These are phyloP conservation scores for Stephania yunnanensis DNA, from an alignment of 164 flowering plant species.

Conservation along the genomic window DNA sequence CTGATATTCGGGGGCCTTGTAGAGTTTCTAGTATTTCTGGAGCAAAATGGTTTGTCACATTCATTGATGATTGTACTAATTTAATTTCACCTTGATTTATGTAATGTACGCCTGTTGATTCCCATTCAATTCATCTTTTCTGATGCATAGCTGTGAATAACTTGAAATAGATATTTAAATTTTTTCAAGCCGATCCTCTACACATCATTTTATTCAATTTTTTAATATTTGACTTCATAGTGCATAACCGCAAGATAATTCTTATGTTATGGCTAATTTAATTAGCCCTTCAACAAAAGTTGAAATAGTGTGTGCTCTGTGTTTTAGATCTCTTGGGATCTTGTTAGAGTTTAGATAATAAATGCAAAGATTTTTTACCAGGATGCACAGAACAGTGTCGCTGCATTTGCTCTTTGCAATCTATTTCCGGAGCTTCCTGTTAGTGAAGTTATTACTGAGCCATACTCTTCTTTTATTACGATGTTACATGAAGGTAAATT, in stretches of 20 bases:
- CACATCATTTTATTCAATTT: no score
- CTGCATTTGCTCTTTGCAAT: conserved; percentile 73
- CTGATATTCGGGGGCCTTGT: not conserved
- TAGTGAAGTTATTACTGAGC: conserved; percentile 54
- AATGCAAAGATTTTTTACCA: conserved; percentile 23
- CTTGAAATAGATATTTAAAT: not conserved
- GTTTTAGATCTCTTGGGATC: conserved; percentile 2
- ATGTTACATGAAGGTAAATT: conserved; percentile 67
- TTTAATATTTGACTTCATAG: no score
- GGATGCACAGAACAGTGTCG: conserved; percentile 92
- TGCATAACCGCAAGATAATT: no score
- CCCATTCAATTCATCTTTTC: not conserved
- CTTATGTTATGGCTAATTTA: no score
- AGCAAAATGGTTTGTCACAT: no score
- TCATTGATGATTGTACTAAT: not conserved
- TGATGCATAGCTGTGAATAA: not conserved
- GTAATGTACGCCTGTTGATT: not conserved
- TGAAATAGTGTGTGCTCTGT: not conserved
- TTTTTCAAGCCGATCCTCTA: not conserved
- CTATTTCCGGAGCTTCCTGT: conserved; percentile 81
- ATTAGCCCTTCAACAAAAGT: not conserved
- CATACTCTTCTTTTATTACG: conserved; percentile 63
- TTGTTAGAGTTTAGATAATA: not conserved
- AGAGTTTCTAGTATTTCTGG: no score
- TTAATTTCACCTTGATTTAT: no score